Evolutionary conservation across 2,329 filamentous ascomycete genomes (phyloP), one percentile per base, ranked within the genome.

Genomic region (Alternaria conjuncta): DNA sequence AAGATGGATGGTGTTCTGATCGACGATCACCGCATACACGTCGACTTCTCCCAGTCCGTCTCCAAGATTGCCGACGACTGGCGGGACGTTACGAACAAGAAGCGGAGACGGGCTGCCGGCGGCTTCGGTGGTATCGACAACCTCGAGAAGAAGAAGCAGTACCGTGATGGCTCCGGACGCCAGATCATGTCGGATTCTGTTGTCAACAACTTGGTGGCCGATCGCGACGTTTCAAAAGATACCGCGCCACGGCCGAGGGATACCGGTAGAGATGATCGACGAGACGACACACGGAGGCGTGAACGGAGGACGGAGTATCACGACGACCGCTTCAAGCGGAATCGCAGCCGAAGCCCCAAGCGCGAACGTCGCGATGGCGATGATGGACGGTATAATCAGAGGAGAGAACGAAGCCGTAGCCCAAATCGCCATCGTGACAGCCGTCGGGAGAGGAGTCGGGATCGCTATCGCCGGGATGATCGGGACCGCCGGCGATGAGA

Each of bases 1-100:
- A 99, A 99, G 82, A 99, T 99, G 96, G 94, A 99, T 79, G 93
- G 91, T 3, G 95, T 98, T 2, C 83, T 99, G 59, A 98, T 99
- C 69, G 96, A 99, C 75, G 96, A 99, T 73, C 92, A 97, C 69
- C 90, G 96, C 45, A 99, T 99, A 67, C 96, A 99, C 76, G 96
- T 99, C 60, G 96, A 99, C 82, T 99, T 99, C 81, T 97, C 94
- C 11, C 96, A 99, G 82, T 97, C 93, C 77, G 96, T 91, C 11
- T 89, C 88, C 66, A 95, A 93, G 77, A 83, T 99, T 8, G 96
- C 93, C 49, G 93, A 97, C 66, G 90, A 90, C 15, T 99, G 96
- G 96, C 88, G 96, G 66, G 91, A 89, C 64, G 90, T 90, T 45
- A 93, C 94, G 20, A 97, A 97, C 75, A 87, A 86, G 44, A 97